phyloP scores from a whole-genome alignment of 352 stramenopile species.

The Pythium sp. region DNA sequence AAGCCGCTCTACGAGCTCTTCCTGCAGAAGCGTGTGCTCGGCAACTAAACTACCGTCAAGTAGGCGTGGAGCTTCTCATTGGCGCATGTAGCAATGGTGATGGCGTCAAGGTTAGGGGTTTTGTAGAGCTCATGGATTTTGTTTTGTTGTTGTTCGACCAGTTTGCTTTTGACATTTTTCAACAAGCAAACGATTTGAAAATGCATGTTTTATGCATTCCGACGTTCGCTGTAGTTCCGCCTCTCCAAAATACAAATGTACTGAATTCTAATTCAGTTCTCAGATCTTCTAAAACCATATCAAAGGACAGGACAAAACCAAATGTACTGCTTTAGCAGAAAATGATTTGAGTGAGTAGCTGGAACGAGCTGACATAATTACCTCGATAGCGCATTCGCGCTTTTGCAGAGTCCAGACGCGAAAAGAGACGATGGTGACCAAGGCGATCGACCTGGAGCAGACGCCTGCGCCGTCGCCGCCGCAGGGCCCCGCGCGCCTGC shows the following conservation, averaged over 20 bases:
- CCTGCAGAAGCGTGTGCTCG: constrained; percentile 40
- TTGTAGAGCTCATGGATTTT: background rate
- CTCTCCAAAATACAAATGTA: background rate
- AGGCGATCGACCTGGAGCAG: background rate
- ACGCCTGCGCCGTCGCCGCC: background rate
- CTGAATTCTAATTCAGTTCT: background rate
- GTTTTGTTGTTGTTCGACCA: background rate
- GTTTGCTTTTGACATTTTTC: background rate
- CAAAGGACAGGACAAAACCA: background rate
- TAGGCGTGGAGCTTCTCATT: too few species aligned
- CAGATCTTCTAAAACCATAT: too few species aligned
- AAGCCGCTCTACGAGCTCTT: constrained; percentile 69
- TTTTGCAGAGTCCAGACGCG: background rate
- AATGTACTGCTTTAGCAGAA: background rate
- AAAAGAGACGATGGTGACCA: background rate
- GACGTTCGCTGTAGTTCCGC: background rate
- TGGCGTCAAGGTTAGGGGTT: background rate
- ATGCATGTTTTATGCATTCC: background rate
- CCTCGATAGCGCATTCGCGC: background rate
- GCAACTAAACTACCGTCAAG: background rate
- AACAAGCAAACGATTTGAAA: too few species aligned
- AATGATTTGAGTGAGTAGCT: background rate
- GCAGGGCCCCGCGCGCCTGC: constrained; percentile 22
- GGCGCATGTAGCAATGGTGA: too few species aligned
- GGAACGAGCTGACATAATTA: background rate